Percentiles rank a stretch among this genome's conserved stretches.
These are phyloP conservation scores for Hura crepitans DNA, from an alignment of 441 rosid genomes.

Conservation along the genomic window DNA sequence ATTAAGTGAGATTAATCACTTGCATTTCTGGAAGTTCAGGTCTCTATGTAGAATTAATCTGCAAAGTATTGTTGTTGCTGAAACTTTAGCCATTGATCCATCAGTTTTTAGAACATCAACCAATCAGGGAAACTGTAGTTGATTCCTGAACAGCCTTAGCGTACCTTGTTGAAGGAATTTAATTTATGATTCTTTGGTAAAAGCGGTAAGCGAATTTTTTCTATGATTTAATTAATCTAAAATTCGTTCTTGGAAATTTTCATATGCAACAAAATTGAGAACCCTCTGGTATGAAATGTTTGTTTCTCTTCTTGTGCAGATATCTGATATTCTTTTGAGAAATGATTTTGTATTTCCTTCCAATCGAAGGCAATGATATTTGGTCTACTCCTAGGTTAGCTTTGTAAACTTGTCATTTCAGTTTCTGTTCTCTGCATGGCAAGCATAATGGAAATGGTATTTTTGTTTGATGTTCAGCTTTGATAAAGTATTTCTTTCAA, in stretches of 20 bases:
- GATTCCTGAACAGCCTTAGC: constrained; percentile 98
- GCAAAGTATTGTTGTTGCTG: constrained; percentile 75
- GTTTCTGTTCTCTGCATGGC: constrained; percentile 4
- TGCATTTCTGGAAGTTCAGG: constrained; percentile 46
- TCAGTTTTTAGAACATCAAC: constrained; percentile 69
- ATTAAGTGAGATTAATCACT: constrained; percentile 30
- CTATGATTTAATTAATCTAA: constrained; percentile 9
- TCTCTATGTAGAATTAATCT: constrained; percentile 91
- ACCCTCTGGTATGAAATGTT: constrained; percentile 9
- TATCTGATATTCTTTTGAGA: constrained; percentile 49
- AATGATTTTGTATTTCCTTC: constrained; percentile 45
- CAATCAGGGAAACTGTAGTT: constrained; percentile 76
- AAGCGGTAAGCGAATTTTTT: constrained; percentile 56
- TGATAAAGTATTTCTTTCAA: constrained; percentile 63
- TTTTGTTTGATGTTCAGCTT: constrained; percentile 42
- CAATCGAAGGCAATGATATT: constrained; percentile 62
- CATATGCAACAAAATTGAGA: background rate
- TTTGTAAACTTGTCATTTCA: constrained; percentile 21
- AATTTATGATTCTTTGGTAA: constrained; percentile 64
- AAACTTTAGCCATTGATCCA: constrained; percentile 51
- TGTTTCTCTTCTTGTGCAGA: constrained; percentile 42
- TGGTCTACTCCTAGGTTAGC: constrained; percentile 58
- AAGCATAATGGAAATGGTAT: too few species aligned
- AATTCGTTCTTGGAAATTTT: constrained; percentile 1
- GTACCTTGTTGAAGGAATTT: constrained; percentile 78